A percentile compares a stretch with the other conserved stretches of the same genome.
Conservation (phyloP, 305 asterid genomes). For the Fraxinus sp. region DNA sequence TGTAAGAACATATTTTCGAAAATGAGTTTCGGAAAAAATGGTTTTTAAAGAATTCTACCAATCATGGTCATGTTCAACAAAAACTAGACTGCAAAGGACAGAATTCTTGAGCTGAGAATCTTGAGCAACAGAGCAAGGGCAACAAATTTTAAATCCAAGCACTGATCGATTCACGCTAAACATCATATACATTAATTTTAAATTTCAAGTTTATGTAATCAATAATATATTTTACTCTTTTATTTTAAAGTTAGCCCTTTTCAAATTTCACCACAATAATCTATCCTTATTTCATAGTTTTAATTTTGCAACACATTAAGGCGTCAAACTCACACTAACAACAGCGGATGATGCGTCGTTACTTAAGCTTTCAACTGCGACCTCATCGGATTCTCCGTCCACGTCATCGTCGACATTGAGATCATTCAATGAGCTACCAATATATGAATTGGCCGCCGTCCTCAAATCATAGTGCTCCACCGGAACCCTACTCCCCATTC, state of each 20-base stretch:
- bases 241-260: neutral
- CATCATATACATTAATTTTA: neutral
- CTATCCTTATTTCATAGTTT: neutral
- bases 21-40: too few relatives aligned
- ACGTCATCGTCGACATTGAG: slow-evolving; percentile 57
- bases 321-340: slow-evolving; percentile 46
- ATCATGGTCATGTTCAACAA: neutral
- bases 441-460: slow-evolving; percentile 61
- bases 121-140: neutral
- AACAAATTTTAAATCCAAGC: neutral
- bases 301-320: neutral
- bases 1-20: too few relatives aligned
- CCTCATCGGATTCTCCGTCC: slow-evolving; percentile 47
- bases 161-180: neutral
- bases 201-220: neutral
- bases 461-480: slow-evolving; percentile 60
- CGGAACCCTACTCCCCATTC: slow-evolving; percentile 70
- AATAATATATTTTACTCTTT: neutral
- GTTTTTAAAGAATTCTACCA: too few relatives aligned
- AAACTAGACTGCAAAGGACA: neutral
- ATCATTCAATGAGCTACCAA: slow-evolving; percentile 61
- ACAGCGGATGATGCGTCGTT: slow-evolving; percentile 66
- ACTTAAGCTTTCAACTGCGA: slow-evolving; percentile 43
- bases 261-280: neutral
- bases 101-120: neutral